Conservation (phyloP, 2,329 filamentous ascomycete genomes). For the Didymella glomerata region DNA sequence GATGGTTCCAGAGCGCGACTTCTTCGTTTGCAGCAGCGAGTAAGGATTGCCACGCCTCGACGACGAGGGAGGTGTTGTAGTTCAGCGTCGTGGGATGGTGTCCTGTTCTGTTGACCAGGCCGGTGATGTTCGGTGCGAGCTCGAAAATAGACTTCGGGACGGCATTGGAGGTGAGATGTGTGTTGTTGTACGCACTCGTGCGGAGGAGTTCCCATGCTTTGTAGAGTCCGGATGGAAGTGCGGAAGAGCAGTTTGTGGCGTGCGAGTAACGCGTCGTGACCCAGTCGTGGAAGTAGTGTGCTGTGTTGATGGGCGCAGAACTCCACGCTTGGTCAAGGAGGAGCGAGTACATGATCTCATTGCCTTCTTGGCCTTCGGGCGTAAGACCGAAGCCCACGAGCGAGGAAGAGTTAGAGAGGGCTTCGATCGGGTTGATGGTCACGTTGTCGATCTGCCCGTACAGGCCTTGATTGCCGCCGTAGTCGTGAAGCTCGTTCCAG, state of each 20-base stretch:
- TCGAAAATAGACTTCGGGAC: conserved; percentile 26
- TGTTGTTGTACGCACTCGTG: not conserved
- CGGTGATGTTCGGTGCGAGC: conserved; percentile 54
- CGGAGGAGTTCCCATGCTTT: not conserved
- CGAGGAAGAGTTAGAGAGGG: not conserved
- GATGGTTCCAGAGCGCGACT: not conserved
- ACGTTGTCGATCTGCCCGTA: conserved; percentile 62
- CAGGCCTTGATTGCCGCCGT: conserved; percentile 60
- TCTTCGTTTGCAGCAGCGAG: not conserved
- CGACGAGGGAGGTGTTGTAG: conserved; percentile 53
- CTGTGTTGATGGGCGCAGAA: conserved; percentile 54
- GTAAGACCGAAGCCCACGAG: not conserved
- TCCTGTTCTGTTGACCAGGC: conserved; percentile 53
- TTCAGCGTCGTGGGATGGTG: conserved; percentile 55
- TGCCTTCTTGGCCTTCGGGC: conserved; percentile 43
- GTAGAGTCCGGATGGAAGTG: not conserved
- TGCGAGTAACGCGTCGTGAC: not conserved
- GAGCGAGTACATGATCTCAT: conserved; percentile 62
- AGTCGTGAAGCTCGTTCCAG: conserved; percentile 63
- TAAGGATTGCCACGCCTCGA: conserved; percentile 49
- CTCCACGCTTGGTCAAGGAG: conserved; percentile 63
- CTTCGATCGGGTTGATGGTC: conserved; percentile 49
- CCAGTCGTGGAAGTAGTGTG: conserved; percentile 57
- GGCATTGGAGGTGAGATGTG: not conserved
- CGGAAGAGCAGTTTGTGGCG: not conserved